A percentile compares a stretch with the other conserved stretches of the same genome.
phyloP scores from a whole-genome alignment of 192 early-diverging fungal species.

The Phycomyces nitens region DNA sequence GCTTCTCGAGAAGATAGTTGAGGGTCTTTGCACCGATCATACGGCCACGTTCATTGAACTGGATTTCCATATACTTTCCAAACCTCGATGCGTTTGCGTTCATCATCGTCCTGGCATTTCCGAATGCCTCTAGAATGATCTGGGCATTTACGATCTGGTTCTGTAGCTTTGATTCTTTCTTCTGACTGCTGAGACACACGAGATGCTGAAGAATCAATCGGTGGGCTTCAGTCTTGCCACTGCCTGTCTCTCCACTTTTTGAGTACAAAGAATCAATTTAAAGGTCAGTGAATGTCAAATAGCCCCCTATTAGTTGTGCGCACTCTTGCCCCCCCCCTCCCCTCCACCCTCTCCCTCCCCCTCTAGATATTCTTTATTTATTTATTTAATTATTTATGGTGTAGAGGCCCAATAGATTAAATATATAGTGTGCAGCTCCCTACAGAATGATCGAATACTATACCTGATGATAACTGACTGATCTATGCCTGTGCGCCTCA shows the following conservation, averaged over 20 bases:
- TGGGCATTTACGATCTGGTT: constrained; percentile 67
- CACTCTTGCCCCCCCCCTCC: neutral
- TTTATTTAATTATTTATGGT: neutral
- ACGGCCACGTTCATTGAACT: constrained; percentile 89
- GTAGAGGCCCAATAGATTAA: too few species aligned
- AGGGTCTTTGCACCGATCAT: constrained; percentile 84
- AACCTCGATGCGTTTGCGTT: constrained; percentile 83
- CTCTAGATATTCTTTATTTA: neutral
- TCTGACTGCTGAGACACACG: constrained; percentile 63
- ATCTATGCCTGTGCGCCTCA: constrained; percentile 72
- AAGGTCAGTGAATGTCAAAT: neutral
- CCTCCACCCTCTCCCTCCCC: neutral
- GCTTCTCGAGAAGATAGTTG: constrained; percentile 87
- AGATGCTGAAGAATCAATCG: constrained; percentile 63
- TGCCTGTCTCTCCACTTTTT: constrained; percentile 74
- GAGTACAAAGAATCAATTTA: too few species aligned
- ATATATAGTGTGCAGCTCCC: constrained; percentile 7
- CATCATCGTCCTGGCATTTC: constrained; percentile 72
- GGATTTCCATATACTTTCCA: constrained; percentile 83
- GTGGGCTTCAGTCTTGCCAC: constrained; percentile 83
- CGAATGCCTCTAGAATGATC: constrained; percentile 82
- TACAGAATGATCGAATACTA: neutral
- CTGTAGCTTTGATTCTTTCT: constrained; percentile 68
- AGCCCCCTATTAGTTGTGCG: neutral
- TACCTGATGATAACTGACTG: constrained; percentile 37